Percentiles rank a stretch among this genome's conserved stretches.
phyloP scores from a whole-genome alignment of 176 grass and related monocot genomes.

The Eremochloa ophiuroides region DNA sequence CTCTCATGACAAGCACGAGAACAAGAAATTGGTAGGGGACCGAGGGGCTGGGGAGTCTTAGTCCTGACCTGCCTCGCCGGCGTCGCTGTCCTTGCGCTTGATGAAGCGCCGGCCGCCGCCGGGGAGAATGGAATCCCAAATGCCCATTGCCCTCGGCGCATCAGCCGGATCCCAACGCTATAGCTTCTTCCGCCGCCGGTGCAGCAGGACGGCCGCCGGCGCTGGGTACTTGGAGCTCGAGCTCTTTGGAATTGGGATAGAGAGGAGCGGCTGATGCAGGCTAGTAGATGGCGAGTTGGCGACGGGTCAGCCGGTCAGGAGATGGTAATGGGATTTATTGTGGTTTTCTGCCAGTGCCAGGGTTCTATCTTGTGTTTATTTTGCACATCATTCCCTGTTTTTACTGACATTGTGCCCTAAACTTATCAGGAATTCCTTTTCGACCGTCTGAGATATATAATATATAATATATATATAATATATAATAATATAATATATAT shows the following conservation, averaged over 20 bases:
- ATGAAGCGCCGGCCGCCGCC: conserved; percentile 55
- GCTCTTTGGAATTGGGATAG: neutral
- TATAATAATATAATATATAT: too few species aligned
- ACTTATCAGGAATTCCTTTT: too few species aligned
- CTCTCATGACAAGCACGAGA: neutral
- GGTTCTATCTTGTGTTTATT: neutral
- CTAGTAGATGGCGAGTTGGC: neutral
- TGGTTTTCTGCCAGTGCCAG: neutral
- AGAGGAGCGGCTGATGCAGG: neutral
- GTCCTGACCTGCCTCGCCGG: conserved; percentile 63
- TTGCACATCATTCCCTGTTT: too few species aligned
- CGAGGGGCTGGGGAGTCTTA: neutral
- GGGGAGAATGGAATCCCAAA: conserved; percentile 70
- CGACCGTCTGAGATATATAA: too few species aligned
- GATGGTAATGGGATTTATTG: neutral
- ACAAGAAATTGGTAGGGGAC: neutral
- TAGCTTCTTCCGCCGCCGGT: conserved; percentile 14
- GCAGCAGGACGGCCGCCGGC: neutral
- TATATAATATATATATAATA: too few species aligned
- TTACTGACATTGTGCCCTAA: too few species aligned
- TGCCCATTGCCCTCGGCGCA: conserved; percentile 62
- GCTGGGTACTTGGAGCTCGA: neutral
- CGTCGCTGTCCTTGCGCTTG: conserved; percentile 84
- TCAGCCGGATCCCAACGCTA: conserved; percentile 27
- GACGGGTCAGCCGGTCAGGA: neutral